Base-by-base conservation (phyloP, 495 filamentous ascomycete species). In the Melanomma pulvis-pyrius region DNA sequence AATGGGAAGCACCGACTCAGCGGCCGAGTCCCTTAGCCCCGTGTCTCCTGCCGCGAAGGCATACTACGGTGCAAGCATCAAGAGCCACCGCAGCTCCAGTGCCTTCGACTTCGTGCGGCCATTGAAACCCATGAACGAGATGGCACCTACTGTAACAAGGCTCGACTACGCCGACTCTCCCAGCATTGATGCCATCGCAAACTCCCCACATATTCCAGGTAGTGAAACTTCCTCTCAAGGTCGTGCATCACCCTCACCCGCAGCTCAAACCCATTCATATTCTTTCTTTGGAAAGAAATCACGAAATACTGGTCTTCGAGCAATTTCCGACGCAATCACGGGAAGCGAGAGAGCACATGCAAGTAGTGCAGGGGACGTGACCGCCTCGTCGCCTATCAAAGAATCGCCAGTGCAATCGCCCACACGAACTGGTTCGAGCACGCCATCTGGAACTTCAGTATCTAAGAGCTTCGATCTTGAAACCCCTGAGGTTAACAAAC, bases 361-460 rank as follows among this genome's bases (percentile, higher is more conserved):
- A 80, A 65, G 41, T 49, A 65, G 41, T 49, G 36, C 86, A 3
- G 60, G 44, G 0, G 73, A 77, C 12, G 78, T 80, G 15, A 81
- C 79, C 9, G 77, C 86, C 9, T 86, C 86, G 7, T 86, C 86
- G 4, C 82, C 88, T 1, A 70, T 83, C 17, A 88, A 84, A 60
- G 90, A 91, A 51, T 87, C 84, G 1, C 84, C 86, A 3, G 63
- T 89, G 61, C 85, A 88, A 60, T 89, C 82, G 28, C 86, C 92
- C 1, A 84, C 86, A 24, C 82, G 90, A 50, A 91, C 92, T 15
- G 92, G 89, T 1, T 96, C 92, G 2, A 94, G 88, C 56, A 96
- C 92, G 5, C 91, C 92, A 19, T 96, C 92, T 11, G 88, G 79
- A 0, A 90, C 89, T 0, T 87, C 87, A 3, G 83, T 84, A 68